These are phyloP conservation scores for Tulasnella sp. DNA, from an alignment of 768 basidiomycete species.

Conservation along the genomic window DNA sequence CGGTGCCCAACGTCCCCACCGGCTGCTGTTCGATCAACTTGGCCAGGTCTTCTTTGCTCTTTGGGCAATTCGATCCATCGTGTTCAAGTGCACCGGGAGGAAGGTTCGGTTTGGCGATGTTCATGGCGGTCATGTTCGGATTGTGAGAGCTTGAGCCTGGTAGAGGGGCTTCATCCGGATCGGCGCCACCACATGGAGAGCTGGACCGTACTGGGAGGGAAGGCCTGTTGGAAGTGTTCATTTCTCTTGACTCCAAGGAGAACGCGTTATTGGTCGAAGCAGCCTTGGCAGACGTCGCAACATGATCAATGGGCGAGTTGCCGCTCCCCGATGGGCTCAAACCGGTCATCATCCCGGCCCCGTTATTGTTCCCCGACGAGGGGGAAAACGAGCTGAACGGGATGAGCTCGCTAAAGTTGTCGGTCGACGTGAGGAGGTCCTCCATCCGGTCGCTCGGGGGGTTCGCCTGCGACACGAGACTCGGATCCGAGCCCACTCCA, in stretches of 20 bases:
- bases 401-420: slow-evolving; percentile 17
- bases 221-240: not conserved
- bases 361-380: not conserved
- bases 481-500: not conserved
- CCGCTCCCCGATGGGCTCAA: not conserved
- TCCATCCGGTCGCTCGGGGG: not conserved
- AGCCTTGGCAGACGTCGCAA: not conserved
- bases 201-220: slow-evolving; percentile 35
- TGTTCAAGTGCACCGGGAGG: slow-evolving; percentile 28
- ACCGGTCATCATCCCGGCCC: not conserved
- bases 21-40: slow-evolving; percentile 38
- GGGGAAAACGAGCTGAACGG: slow-evolving; percentile 11
- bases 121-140: slow-evolving; percentile 38
- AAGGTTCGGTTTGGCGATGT: slow-evolving; percentile 28
- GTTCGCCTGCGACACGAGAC: not conserved
- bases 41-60: slow-evolving; percentile 47
- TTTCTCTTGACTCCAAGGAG: not conserved
- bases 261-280: not conserved
- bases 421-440: slow-evolving; percentile 9
- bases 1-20: slow-evolving; percentile 40
- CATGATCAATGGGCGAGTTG: slow-evolving; percentile 4
- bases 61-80: slow-evolving; percentile 37
- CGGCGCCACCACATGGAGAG: slow-evolving; percentile 15
- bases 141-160: slow-evolving; percentile 16
- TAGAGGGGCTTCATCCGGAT: slow-evolving; percentile 17